These are phyloP conservation scores for Fusarium abutilonis DNA, from an alignment of 2,329 filamentous ascomycete species.

Conservation along the genomic window DNA sequence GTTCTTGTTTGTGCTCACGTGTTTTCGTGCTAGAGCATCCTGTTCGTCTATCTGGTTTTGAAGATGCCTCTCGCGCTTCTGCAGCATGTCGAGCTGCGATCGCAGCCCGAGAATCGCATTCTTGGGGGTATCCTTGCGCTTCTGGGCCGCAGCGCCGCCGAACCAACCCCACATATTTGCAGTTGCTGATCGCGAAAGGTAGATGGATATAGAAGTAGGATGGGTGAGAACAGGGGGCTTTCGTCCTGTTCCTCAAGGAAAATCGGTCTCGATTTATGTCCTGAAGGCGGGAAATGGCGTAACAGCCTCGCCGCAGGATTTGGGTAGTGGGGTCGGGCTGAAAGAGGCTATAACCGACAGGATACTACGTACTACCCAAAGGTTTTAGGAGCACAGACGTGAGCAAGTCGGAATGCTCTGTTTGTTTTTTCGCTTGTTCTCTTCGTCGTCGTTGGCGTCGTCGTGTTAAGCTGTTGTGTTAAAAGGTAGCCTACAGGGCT, in stretches of 20 bases:
- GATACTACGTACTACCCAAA: slow-evolving; percentile 4
- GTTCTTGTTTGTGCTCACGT: slow-evolving; percentile 86
- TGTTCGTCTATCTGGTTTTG: slow-evolving; percentile 94
- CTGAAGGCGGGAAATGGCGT: slow-evolving; percentile 40
- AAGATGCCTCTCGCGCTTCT: slow-evolving; percentile 93
- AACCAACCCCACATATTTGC: slow-evolving; percentile 85
- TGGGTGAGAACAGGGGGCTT: slow-evolving; percentile 18
- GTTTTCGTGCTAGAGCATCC: slow-evolving; percentile 86
- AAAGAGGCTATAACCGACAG: slow-evolving; percentile 14
- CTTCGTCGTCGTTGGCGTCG: slow-evolving; percentile 33
- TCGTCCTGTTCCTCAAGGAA: slow-evolving; percentile 25
- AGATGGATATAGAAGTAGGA: background rate
- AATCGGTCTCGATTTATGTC: slow-evolving; percentile 14
- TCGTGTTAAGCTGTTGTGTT: slow-evolving; percentile 9
- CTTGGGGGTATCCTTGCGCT: slow-evolving; percentile 93
- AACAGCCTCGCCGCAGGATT: slow-evolving; percentile 35
- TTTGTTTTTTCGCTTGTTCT: slow-evolving; percentile 15
- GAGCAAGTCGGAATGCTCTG: background rate
- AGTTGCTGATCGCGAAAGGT: slow-evolving; percentile 18
- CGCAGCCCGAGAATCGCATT: slow-evolving; percentile 92
- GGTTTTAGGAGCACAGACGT: background rate
- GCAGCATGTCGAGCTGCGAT: slow-evolving; percentile 93
- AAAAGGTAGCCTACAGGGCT: slow-evolving; percentile 39
- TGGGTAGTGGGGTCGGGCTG: slow-evolving; percentile 45
- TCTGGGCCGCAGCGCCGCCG: slow-evolving; percentile 81